phyloP scores from a whole-genome alignment of 768 basidiomycete species.

The Lactifluus hygrophoroides region DNA sequence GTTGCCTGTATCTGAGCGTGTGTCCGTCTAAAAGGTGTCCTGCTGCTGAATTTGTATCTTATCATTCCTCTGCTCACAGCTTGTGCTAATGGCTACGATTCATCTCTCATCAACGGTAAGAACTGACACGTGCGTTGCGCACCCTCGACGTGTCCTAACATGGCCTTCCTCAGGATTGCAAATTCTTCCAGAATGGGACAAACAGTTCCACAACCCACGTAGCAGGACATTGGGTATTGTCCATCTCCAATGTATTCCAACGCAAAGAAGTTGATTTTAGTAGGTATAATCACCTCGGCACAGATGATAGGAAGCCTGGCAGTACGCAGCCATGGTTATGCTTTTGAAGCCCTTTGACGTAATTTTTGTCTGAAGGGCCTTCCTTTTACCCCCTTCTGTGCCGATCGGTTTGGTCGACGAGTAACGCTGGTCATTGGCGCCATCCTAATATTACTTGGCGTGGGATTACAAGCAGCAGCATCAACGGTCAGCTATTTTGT shows the following conservation, averaged over 20 bases:
- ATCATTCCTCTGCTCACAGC: slow-evolving; percentile 58
- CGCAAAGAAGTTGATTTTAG: neutral
- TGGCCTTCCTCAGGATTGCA: slow-evolving; percentile 42
- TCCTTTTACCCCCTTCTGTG: slow-evolving; percentile 51
- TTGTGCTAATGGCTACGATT: slow-evolving; percentile 58
- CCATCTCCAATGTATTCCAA: neutral
- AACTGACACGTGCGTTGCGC: neutral
- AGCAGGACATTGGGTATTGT: slow-evolving; percentile 39
- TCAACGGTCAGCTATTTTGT: slow-evolving; percentile 44
- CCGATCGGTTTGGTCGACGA: slow-evolving; percentile 56
- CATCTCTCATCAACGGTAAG: slow-evolving; percentile 53
- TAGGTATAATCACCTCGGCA: slow-evolving; percentile 58
- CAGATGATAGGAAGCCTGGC: slow-evolving; percentile 49
- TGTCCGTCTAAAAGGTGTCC: slow-evolving; percentile 36
- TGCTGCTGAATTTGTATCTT: slow-evolving; percentile 49
- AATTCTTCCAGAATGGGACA: slow-evolving; percentile 56
- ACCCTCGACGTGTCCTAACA: neutral
- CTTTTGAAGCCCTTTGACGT: neutral
- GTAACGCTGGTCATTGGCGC: slow-evolving; percentile 52
- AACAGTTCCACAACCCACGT: slow-evolving; percentile 44
- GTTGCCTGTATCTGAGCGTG: neutral
- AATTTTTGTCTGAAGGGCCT: slow-evolving; percentile 34
- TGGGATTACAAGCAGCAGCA: slow-evolving; percentile 45
- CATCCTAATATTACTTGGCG: slow-evolving; percentile 55
- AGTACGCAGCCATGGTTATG: slow-evolving; percentile 27